Conservation (phyloP, 169 alveolate genomes). For the Babesia sp. region DNA sequence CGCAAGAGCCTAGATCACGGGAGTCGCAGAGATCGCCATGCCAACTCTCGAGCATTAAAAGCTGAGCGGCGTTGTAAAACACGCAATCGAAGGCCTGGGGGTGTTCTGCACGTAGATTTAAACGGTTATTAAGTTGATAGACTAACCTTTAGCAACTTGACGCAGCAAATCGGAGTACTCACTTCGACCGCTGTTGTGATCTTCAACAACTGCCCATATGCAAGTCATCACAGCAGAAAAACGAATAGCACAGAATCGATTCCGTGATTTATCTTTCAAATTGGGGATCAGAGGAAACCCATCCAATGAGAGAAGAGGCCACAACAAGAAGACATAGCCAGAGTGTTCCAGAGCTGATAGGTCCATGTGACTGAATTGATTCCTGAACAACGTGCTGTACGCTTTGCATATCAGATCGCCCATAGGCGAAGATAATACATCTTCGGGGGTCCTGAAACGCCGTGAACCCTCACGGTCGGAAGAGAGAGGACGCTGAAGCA, state of each 20-base stretch:
- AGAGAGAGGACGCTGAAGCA: conserved; percentile 30
- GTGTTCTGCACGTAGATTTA: conserved; percentile 25
- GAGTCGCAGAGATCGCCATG: conserved; percentile 48
- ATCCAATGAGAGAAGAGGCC: conserved; percentile 59
- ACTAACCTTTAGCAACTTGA: conserved; percentile 47
- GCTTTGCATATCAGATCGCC: conserved; percentile 21
- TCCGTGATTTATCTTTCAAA: neutral
- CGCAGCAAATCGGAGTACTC: conserved; percentile 59
- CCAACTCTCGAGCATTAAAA: conserved; percentile 66
- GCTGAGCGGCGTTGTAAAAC: conserved; percentile 64
- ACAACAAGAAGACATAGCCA: conserved; percentile 31
- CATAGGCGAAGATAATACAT: conserved; percentile 18
- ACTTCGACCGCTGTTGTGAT: conserved; percentile 57
- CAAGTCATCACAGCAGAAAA: conserved; percentile 65
- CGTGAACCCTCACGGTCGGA: conserved; percentile 1
- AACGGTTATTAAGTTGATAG: neutral
- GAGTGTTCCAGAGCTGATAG: conserved; percentile 63
- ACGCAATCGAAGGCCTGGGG: conserved; percentile 46
- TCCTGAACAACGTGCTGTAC: conserved; percentile 21
- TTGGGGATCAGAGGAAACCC: conserved; percentile 49
- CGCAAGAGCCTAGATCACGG: conserved; percentile 22
- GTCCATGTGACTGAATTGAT: conserved; percentile 38
- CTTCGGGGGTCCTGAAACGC: conserved; percentile 20
- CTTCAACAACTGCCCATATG: conserved; percentile 64
- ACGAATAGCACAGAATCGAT: conserved; percentile 12